phyloP scores from a whole-genome alignment of 768 basidiomycete species.

The Serendipita sp. region DNA sequence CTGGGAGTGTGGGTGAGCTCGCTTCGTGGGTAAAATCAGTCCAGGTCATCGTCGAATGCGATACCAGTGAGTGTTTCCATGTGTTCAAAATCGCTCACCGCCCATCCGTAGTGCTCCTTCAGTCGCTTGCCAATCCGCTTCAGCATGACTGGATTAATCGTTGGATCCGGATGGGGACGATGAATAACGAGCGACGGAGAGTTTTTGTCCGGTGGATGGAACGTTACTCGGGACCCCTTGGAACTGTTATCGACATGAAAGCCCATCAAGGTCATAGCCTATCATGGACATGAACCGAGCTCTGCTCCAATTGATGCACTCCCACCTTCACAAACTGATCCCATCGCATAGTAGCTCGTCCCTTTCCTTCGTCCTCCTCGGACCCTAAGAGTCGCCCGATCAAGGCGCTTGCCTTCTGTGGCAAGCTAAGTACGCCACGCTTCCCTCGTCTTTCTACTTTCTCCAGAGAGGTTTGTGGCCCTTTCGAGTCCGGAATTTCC shows the following conservation, averaged over 20 bases:
- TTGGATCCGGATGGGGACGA: constrained; percentile 60
- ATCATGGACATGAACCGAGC: neutral
- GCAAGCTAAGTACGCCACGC: constrained; percentile 5
- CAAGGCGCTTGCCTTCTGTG: constrained; percentile 37
- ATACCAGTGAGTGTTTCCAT: neutral
- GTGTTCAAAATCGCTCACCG: constrained; percentile 24
- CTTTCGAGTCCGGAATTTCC: constrained; percentile 21
- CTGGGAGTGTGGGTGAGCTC: no score
- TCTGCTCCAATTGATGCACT: neutral
- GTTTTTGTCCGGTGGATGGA: constrained; percentile 46
- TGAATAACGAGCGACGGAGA: neutral
- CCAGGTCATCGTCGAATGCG: neutral
- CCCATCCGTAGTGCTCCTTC: constrained; percentile 54
- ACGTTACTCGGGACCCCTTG: constrained; percentile 69
- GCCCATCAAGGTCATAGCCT: constrained; percentile 70
- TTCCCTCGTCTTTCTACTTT: constrained; percentile 22
- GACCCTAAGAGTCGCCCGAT: constrained; percentile 54
- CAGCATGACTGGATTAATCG: constrained; percentile 34
- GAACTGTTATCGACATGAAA: constrained; percentile 58
- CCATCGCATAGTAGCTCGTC: constrained; percentile 54
- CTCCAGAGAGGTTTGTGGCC: constrained; percentile 32
- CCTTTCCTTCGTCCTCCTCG: constrained; percentile 37
- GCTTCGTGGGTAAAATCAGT: neutral
- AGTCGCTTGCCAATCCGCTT: constrained; percentile 40
- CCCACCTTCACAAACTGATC: constrained; percentile 57